Conservation (phyloP, 805 yeast species). For the Priceomyces carsonii region DNA sequence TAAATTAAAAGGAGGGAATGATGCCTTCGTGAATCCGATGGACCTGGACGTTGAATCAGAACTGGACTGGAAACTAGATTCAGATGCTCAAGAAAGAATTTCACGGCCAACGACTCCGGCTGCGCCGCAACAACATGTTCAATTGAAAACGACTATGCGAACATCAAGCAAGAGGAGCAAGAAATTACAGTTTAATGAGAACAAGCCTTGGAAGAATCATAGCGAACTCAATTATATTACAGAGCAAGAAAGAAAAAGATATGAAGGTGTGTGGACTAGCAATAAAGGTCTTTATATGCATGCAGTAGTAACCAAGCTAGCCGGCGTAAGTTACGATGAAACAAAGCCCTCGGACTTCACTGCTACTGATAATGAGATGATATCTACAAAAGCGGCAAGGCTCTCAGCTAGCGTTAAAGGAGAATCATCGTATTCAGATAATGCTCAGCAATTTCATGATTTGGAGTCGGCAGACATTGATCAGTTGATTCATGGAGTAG, state of each 20-base stretch:
- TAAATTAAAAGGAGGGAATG: conserved; percentile 15
- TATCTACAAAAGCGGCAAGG: conserved; percentile 32
- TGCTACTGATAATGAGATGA: conserved; percentile 14
- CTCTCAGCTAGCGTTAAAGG: conserved; percentile 30
- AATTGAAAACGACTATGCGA: conserved; percentile 54
- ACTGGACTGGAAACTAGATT: not conserved
- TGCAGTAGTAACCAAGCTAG: conserved; percentile 27
- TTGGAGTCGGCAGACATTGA: conserved; percentile 24
- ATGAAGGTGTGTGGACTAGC: conserved; percentile 93
- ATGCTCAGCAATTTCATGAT: conserved; percentile 30
- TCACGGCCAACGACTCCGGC: conserved; percentile 15
- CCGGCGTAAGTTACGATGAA: conserved; percentile 28
- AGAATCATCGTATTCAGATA: conserved; percentile 20
- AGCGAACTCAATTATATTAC: conserved; percentile 50
- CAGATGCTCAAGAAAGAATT: not conserved
- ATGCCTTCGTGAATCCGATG: conserved; percentile 9
- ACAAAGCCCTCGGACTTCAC: conserved; percentile 12
- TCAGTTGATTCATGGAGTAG: conserved; percentile 53
- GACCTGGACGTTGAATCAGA: conserved; percentile 13
- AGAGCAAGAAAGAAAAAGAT: conserved; percentile 76
- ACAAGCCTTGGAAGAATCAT: conserved; percentile 94
- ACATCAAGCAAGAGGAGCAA: conserved; percentile 38
- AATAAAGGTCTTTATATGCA: conserved; percentile 69
- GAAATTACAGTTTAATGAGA: conserved; percentile 65
- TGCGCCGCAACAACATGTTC: conserved; percentile 28